Conservation (phyloP, 345 rosid species). For the Combretum micranthum region DNA sequence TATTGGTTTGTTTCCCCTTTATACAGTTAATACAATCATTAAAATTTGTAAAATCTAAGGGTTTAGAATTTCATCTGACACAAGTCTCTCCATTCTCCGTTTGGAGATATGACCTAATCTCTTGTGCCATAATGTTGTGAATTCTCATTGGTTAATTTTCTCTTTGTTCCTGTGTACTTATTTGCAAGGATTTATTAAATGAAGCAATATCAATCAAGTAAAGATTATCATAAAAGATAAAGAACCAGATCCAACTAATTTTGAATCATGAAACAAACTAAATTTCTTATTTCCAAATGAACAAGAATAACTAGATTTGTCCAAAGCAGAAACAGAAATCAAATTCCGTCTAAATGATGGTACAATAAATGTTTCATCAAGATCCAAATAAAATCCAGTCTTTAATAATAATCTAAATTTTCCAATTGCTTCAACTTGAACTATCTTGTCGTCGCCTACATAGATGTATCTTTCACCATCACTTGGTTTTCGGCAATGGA, state of each 20-base stretch:
- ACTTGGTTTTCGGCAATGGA: no score
- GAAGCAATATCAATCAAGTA: conserved; percentile 12
- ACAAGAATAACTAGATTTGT: conserved; percentile 3
- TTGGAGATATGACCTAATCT: neutral
- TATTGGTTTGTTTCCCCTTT: conserved; percentile 4
- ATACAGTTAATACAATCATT: conserved; percentile 6
- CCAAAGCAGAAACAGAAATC: conserved; percentile 6
- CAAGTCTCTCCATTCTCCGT: conserved; percentile 1
- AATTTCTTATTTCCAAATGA: no score
- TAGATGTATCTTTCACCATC: no score
- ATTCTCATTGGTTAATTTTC: conserved; percentile 1
- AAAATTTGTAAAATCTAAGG: conserved; percentile 5
- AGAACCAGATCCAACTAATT: neutral
- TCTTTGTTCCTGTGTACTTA: neutral
- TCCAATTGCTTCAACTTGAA: no score
- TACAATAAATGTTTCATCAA: neutral
- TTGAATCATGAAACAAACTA: neutral
- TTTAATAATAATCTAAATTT: neutral
- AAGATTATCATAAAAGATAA: conserved; percentile 5
- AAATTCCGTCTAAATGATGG: conserved; percentile 6
- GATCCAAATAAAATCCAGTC: neutral
- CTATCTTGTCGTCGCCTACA: no score
- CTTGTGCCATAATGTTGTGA: neutral
- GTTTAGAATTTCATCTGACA: conserved; percentile 5
- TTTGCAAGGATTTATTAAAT: conserved; percentile 2